These are phyloP conservation scores for Penicillium steckii DNA, from an alignment of 495 filamentous ascomycete genomes.

Conservation along the genomic window DNA sequence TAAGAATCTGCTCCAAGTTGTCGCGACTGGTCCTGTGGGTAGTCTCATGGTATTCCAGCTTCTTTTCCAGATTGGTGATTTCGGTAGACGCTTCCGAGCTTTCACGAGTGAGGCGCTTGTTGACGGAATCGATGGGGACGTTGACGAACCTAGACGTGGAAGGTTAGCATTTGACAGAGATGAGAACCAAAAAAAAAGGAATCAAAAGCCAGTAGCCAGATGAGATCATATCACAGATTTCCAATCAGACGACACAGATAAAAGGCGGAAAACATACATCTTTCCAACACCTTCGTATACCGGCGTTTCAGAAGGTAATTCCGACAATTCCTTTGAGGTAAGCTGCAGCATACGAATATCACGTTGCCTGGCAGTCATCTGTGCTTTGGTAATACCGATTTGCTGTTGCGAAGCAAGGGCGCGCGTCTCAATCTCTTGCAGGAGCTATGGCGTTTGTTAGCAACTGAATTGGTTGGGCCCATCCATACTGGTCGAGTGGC, in stretches of 20 bases:
- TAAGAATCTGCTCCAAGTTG: slow-evolving; percentile 83
- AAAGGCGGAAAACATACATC: slow-evolving; percentile 61
- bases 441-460: slow-evolving; percentile 57
- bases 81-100: slow-evolving; percentile 73
- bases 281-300: slow-evolving; percentile 96
- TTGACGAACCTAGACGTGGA: slow-evolving; percentile 71
- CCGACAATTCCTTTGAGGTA: slow-evolving; percentile 76
- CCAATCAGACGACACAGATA: neutral
- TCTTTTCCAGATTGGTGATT: slow-evolving; percentile 78
- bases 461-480: neutral
- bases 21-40: slow-evolving; percentile 90
- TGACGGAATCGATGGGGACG: slow-evolving; percentile 67
- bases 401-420: slow-evolving; percentile 88
- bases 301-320: slow-evolving; percentile 73
- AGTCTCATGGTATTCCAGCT: slow-evolving; percentile 89
- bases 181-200: neutral
- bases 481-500: neutral
- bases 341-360: slow-evolving; percentile 87
- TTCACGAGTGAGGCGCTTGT: slow-evolving; percentile 74
- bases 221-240: too few relatives aligned
- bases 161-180: neutral
- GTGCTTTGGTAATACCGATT: slow-evolving; percentile 80
- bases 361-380: slow-evolving; percentile 82
- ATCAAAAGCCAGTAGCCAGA: too few relatives aligned
- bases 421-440: slow-evolving; percentile 91